Base-by-base conservation (phyloP, 192 early-diverging fungal species). In the Geranomyces michiganensis region DNA sequence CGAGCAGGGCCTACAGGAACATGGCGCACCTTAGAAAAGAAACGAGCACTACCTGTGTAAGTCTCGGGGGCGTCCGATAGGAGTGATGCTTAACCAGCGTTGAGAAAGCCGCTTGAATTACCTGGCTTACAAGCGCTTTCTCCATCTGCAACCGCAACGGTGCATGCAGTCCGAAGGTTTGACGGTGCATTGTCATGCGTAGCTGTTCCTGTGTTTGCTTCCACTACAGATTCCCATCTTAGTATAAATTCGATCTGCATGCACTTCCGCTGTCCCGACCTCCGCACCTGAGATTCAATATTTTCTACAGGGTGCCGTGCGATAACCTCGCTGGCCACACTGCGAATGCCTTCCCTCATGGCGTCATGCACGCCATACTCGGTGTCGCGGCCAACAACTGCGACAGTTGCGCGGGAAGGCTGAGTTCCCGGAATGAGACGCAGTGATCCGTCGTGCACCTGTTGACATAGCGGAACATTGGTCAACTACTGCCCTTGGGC, bases 61-160 rank as follows among this genome's bases (percentile, higher is more conserved):
- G 36, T 41, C 10, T 41, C 36, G n/a, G n/a, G n/a, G n/a, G n/a
- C n/a, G n/a, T n/a, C n/a, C n/a, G n/a, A n/a, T n/a, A n/a, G n/a
- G n/a, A n/a, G n/a, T n/a, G n/a, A n/a, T n/a, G n/a, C n/a, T n/a
- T n/a, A 41, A 41, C 5, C 36, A 41, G 10, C 36, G 36, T 10
- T 3, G 10, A 7, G 36, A 41, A 41, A 41, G 10, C 36, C 3
- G 36, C 36, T 10, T 10, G 36, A 41, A 7, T 12, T 71, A 84
- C 84, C 77, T 79, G 73, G 27, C 19, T 60, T 26, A 92, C 87
- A 8, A 95, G 71, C 49, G 79, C 82, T 56, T 88, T 84, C 74
- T 97, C 95, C 95, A 97, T 97, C 71, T 93, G 91, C 76, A 94
- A 81, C 71, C 92, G 89, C 74, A 99, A 82, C 36, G 95, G 97